Evolutionary conservation across 805 yeast genomes (phyloP).

Genomic region (Candida manassasensis): DNA sequence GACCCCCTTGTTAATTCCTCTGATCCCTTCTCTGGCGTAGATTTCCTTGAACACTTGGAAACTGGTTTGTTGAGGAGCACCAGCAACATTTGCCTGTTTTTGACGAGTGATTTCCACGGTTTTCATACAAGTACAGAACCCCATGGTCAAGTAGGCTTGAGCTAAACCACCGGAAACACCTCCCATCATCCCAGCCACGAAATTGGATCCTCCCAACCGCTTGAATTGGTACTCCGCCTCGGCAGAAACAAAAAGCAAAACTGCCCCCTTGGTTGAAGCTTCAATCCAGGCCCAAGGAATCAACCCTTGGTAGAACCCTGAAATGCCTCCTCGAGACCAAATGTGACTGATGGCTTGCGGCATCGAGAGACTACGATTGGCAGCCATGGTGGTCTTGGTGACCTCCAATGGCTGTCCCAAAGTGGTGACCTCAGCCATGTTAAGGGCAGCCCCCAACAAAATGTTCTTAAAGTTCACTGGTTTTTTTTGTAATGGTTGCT

Average conservation of each 20-base stretch:
- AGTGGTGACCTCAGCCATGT: slow-evolving; percentile 88
- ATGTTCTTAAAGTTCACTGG: slow-evolving; percentile 86
- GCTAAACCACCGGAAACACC: slow-evolving; percentile 96
- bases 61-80: slow-evolving; percentile 63
- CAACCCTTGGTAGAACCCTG: slow-evolving; percentile 94
- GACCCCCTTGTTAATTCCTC: slow-evolving; percentile 96
- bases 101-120: slow-evolving; percentile 94
- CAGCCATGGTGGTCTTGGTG: slow-evolving; percentile 96
- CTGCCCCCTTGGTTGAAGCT: slow-evolving; percentile 99
- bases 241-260: slow-evolving; percentile 82
- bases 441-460: slow-evolving; percentile 87
- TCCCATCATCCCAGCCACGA: slow-evolving; percentile 87
- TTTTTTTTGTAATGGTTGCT: slow-evolving; percentile 58
- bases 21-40: slow-evolving; percentile 78
- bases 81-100: slow-evolving; percentile 63
- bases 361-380: slow-evolving; percentile 73
- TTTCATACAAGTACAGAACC: slow-evolving; percentile 98
- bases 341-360: slow-evolving; percentile 66
- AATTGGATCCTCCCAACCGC: slow-evolving; percentile 54
- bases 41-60: slow-evolving; percentile 85
- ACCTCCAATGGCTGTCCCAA: slow-evolving; percentile 98
- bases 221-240: slow-evolving; percentile 83
- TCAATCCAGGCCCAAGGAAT: slow-evolving; percentile 99
- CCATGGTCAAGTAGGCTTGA: slow-evolving; percentile 95
- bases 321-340: slow-evolving; percentile 89